A percentile compares a stretch with the other conserved stretches of the same genome.
Conservation (phyloP, 2,329 filamentous ascomycete genomes). For the Ramularia collo-cygni region DNA sequence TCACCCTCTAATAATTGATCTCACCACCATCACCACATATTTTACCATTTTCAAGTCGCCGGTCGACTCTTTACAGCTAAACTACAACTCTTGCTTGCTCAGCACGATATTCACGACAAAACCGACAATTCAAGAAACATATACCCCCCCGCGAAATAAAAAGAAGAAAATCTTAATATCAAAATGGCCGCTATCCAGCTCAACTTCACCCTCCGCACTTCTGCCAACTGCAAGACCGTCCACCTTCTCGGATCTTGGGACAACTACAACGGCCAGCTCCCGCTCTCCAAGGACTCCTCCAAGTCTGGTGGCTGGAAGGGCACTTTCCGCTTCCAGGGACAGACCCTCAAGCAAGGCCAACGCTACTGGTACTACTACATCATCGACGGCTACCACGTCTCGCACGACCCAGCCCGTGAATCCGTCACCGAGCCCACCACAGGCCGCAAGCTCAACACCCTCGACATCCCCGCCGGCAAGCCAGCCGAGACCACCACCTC, state of each 20-base stretch:
- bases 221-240: conserved; percentile 92
- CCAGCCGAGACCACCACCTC: conserved; percentile 38
- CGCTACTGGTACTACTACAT: conserved; percentile 99
- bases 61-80: conserved; percentile 34
- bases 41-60: conserved; percentile 30
- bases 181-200: conserved; percentile 84
- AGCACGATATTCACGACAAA: conserved; percentile 25
- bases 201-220: conserved; percentile 92
- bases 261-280: conserved; percentile 89
- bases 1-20: conserved; percentile 23
- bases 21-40: conserved; percentile 17
- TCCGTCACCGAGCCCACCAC: conserved; percentile 94
- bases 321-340: conserved; percentile 89
- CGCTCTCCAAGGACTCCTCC: conserved; percentile 75
- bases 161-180: conserved; percentile 16
- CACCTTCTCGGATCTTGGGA: conserved; percentile 98
- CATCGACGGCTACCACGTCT: conserved; percentile 97
- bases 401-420: conserved; percentile 85
- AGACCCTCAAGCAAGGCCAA: conserved; percentile 77
- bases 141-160: conserved; percentile 15
- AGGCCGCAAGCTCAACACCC: conserved; percentile 92
- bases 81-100: conserved; percentile 44
- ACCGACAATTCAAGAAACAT: conserved; percentile 9
- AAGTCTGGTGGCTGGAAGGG: conserved; percentile 93
- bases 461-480: conserved; percentile 68